phyloP scores from a whole-genome alignment of 495 filamentous ascomycete species.

The Astrothelium subdiscretum region DNA sequence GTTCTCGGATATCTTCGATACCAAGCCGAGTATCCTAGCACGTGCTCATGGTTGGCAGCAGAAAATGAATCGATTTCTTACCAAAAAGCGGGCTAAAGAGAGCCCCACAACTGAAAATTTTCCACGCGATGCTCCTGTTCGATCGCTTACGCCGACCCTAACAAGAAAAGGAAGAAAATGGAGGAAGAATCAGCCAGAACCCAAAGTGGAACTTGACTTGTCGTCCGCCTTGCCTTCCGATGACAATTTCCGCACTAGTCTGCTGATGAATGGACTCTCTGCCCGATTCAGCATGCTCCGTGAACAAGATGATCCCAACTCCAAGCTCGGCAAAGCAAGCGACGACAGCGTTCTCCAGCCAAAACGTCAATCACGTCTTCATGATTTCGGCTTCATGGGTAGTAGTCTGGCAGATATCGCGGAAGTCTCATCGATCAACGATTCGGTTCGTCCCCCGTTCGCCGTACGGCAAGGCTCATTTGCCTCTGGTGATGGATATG shows the following conservation, averaged over 20 bases:
- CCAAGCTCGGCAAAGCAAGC: constrained; percentile 81
- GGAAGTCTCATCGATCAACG: constrained; percentile 70
- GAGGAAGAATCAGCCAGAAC: constrained; percentile 39
- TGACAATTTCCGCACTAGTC: constrained; percentile 92
- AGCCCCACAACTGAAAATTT: constrained; percentile 2
- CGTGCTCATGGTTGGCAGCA: not conserved
- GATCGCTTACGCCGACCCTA: not conserved
- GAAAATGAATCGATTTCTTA: constrained; percentile 31
- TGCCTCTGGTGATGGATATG: constrained; percentile 45
- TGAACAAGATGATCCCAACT: constrained; percentile 83
- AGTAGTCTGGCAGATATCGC: constrained; percentile 66
- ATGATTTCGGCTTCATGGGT: constrained; percentile 38
- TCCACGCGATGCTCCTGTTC: not conserved
- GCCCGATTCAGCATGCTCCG: constrained; percentile 93
- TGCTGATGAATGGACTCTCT: constrained; percentile 89
- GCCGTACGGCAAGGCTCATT: constrained; percentile 40
- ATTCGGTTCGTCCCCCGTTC: constrained; percentile 48
- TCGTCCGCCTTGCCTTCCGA: constrained; percentile 60
- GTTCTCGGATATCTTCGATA: not conserved
- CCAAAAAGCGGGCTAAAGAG: constrained; percentile 24
- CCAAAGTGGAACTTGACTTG: constrained; percentile 59
- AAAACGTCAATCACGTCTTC: constrained; percentile 60
- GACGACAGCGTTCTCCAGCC: constrained; percentile 86
- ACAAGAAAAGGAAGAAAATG: constrained; percentile 40
- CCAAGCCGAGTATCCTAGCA: not conserved